Conservation (phyloP, 179 eudicot genomes). For the Amaranthus tricolor region DNA sequence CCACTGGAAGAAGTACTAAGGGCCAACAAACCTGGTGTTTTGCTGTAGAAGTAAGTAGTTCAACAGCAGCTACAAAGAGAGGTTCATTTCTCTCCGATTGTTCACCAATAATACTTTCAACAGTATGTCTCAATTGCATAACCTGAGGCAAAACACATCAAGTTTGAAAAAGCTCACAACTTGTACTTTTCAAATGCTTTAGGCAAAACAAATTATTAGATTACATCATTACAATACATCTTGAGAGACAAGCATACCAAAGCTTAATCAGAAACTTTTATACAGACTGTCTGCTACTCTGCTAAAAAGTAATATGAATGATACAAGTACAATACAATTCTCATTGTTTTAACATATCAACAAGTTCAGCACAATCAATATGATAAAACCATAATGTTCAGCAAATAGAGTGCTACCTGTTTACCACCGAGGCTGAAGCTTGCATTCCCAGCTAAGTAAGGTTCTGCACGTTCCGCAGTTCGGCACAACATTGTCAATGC, state of each 20-base stretch:
- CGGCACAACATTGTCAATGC: conserved; percentile 59
- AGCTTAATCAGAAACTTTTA: not conserved
- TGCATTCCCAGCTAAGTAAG: conserved; percentile 47
- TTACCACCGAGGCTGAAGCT: conserved; percentile 65
- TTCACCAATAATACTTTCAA: conserved; percentile 51
- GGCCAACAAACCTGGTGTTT: conserved; percentile 61
- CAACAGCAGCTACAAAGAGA: conserved; percentile 57
- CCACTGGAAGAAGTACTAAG: not conserved
- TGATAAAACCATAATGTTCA: conserved; percentile 2
- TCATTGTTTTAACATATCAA: not conserved
- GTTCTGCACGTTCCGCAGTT: conserved; percentile 51
- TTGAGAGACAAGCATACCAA: not conserved
- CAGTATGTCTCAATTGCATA: conserved; percentile 44
- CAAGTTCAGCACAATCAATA: not conserved
- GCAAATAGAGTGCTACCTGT: conserved; percentile 48
- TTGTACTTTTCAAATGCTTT: not conserved
- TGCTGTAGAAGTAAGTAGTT: conserved; percentile 75
- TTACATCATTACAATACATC: not conserved
- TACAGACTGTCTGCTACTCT: not conserved
- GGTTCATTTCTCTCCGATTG: conserved; percentile 58
- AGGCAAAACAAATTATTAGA: not conserved
- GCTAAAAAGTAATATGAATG: not conserved
- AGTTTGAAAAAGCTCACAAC: conserved; percentile 2
- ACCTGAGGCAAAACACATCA: conserved; percentile 45
- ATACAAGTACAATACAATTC: not conserved